Percentiles rank a stretch among this genome's conserved stretches.
Conservation (phyloP, 352 stramenopile genomes). For the Globisporangium echinulatum region DNA sequence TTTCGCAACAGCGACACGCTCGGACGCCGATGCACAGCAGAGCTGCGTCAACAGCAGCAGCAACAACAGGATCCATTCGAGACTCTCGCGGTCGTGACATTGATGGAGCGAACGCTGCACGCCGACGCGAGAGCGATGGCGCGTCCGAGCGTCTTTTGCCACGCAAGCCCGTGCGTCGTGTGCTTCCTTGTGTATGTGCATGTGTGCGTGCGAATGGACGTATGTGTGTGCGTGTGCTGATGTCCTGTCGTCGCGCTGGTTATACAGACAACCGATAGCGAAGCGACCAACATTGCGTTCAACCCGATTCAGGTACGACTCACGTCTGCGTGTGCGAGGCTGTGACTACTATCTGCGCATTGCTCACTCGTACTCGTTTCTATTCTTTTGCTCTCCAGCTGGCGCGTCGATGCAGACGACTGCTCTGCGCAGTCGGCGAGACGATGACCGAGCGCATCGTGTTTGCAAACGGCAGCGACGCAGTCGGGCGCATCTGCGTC, state of each 20-base stretch:
- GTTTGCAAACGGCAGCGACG: slow-evolving; percentile 62
- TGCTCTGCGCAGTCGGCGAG: slow-evolving; percentile 67
- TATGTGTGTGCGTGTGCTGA: no score
- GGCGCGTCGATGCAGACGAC: slow-evolving; percentile 49
- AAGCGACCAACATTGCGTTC: slow-evolving; percentile 5
- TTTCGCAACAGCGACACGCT: no score
- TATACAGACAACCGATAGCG: slow-evolving; percentile 5
- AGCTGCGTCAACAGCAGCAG: no score
- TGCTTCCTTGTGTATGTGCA: no score
- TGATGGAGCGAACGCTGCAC: not conserved
- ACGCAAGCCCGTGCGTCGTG: not conserved
- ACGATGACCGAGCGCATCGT: slow-evolving; percentile 68
- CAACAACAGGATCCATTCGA: not conserved
- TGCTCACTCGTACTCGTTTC: not conserved
- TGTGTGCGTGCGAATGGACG: no score
- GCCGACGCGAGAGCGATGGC: not conserved
- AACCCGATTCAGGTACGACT: slow-evolving; percentile 13
- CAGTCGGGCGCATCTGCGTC: slow-evolving; percentile 60
- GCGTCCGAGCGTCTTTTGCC: slow-evolving; percentile 1
- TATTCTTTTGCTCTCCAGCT: slow-evolving; percentile 19
- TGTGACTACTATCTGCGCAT: not conserved
- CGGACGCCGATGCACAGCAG: no score
- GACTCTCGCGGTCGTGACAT: not conserved
- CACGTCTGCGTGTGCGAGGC: not conserved
- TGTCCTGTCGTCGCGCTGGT: not conserved